Evolutionary conservation across 768 basidiomycete genomes (phyloP).

Genomic region (Lanmaoa pseudosensibilis): DNA sequence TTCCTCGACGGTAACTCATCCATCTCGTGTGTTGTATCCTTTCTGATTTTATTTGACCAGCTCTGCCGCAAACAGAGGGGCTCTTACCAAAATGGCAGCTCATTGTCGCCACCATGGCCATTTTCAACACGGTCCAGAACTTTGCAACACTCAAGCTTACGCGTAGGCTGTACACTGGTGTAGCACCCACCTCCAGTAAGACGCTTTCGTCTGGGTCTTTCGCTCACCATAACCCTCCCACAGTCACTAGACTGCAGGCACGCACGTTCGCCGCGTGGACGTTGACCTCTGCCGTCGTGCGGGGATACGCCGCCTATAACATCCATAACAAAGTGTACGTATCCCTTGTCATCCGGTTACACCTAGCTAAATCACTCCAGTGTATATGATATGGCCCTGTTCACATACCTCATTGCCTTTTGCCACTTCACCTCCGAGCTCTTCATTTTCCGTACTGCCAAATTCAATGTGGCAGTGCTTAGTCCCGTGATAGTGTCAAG

Average conservation of each 20-base stretch:
- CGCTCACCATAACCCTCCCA: neutral
- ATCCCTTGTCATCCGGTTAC: neutral
- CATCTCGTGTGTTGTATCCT: neutral
- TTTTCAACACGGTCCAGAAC: conserved; percentile 88
- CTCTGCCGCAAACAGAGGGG: conserved; percentile 65
- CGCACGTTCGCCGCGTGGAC: conserved; percentile 94
- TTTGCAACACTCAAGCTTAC: conserved; percentile 76
- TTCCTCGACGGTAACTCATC: conserved; percentile 24
- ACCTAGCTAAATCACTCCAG: conserved; percentile 42
- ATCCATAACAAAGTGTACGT: conserved; percentile 78
- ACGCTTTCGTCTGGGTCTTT: neutral
- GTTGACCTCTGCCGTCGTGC: conserved; percentile 76
- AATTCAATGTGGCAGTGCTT: conserved; percentile 55
- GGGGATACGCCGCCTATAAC: conserved; percentile 87
- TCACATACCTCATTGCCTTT: conserved; percentile 89
- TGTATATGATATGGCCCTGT: conserved; percentile 84
- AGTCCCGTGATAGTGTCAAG: conserved; percentile 85
- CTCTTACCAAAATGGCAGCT: conserved; percentile 89
- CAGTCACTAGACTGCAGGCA: conserved; percentile 86
- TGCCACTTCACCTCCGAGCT: conserved; percentile 87
- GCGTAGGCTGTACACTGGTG: conserved; percentile 65
- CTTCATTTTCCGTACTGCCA: conserved; percentile 77
- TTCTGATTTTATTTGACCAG: conserved; percentile 33
- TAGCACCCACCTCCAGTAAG: conserved; percentile 42
- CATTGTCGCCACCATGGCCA: conserved; percentile 68